Percentiles rank a stretch among this genome's conserved stretches.
Conservation (phyloP, 805 yeast species). For the Yamadazyma nakazawae region DNA sequence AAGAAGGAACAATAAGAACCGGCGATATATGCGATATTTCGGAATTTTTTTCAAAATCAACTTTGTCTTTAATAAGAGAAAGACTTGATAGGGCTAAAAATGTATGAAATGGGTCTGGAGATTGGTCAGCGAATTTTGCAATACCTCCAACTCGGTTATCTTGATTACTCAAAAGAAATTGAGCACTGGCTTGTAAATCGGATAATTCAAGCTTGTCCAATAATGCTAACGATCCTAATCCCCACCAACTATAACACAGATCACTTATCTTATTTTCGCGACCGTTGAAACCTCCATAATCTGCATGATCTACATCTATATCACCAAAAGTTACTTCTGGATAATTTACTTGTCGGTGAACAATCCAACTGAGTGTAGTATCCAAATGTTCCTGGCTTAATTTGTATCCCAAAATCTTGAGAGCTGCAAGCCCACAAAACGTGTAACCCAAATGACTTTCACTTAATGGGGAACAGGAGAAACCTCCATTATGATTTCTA, state of each 20-base stretch:
- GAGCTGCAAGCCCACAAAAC: conserved; percentile 72
- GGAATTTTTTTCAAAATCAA: conserved; percentile 8
- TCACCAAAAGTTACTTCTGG: conserved; percentile 27
- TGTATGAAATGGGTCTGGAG: conserved; percentile 71
- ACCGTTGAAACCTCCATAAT: conserved; percentile 82
- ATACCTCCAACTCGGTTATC: conserved; percentile 72
- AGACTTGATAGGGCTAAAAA: conserved; percentile 53
- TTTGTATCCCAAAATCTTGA: conserved; percentile 38
- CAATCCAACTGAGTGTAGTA: conserved; percentile 55
- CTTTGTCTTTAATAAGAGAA: conserved; percentile 16
- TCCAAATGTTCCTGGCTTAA: conserved; percentile 17
- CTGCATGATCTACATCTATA: conserved; percentile 33
- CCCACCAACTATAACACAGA: conserved; percentile 89
- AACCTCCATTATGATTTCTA: conserved; percentile 62
- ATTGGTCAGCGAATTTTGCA: conserved; percentile 57
- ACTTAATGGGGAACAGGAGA: conserved; percentile 46
- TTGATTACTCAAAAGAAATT: conserved; percentile 58
- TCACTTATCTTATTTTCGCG: conserved; percentile 81
- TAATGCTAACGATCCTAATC: conserved; percentile 53
- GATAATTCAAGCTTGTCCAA: conserved; percentile 34
- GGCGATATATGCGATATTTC: conserved; percentile 23
- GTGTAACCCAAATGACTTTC: conserved; percentile 90
- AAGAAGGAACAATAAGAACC: conserved; percentile 23
- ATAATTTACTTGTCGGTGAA: conserved; percentile 57
- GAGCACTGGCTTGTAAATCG: conserved; percentile 30